Evolutionary conservation across 2,329 filamentous ascomycete genomes (phyloP).

Genomic region (Kalmusia sp.): DNA sequence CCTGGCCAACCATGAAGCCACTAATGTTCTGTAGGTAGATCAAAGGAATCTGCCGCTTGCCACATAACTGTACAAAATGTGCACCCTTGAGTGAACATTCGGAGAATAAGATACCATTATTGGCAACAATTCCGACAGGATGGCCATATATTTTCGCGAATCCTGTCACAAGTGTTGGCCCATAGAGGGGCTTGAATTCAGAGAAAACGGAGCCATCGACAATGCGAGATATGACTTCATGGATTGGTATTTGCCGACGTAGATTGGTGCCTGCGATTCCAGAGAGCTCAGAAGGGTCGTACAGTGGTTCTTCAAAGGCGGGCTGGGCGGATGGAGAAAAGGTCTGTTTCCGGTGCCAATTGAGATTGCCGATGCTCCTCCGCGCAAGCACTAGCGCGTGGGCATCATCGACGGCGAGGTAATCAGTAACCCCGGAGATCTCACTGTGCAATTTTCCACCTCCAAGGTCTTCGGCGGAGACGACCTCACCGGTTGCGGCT

Average conservation of each 20-base stretch:
- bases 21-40: conserved; percentile 97
- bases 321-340: conserved; percentile 39
- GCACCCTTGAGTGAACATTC: conserved; percentile 90
- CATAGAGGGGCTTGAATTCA: conserved; percentile 94
- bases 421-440: conserved; percentile 92
- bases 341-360: conserved; percentile 70
- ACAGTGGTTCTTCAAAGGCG: conserved; percentile 75
- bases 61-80: conserved; percentile 95
- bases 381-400: conserved; percentile 88
- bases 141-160: conserved; percentile 91
- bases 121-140: conserved; percentile 90
- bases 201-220: conserved; percentile 90
- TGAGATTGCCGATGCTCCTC: conserved; percentile 84
- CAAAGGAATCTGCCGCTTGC: conserved; percentile 86
- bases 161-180: conserved; percentile 84
- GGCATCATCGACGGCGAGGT: conserved; percentile 91
- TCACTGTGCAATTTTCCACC: conserved; percentile 90
- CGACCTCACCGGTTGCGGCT: conserved; percentile 91
- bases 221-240: conserved; percentile 90
- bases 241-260: conserved; percentile 81
- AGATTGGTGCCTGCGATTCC: conserved; percentile 93
- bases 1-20: conserved; percentile 96
- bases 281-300: conserved; percentile 78
- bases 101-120: conserved; percentile 94
- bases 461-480: conserved; percentile 88